Conservation (phyloP, 1,284 basidiomycete genomes). For the Puccinia polysora region DNA sequence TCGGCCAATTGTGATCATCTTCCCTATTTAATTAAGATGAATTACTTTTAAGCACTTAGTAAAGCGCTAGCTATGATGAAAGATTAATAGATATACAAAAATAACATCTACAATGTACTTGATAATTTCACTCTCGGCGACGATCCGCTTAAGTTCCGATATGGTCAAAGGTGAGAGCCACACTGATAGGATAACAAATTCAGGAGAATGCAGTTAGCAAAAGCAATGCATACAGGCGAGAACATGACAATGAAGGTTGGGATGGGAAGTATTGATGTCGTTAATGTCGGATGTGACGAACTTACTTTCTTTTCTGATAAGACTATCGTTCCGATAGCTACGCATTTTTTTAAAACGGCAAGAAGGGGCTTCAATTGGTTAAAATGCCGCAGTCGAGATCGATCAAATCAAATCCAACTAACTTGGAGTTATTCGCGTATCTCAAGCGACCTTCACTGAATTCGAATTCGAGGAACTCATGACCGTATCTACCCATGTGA, state of each 20-base stretch:
- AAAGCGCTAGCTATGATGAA: conserved; percentile 26
- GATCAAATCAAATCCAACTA: conserved; percentile 8
- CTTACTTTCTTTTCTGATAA: conserved; percentile 97
- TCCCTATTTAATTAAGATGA: conserved; percentile 70
- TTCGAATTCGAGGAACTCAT: conserved; percentile 88
- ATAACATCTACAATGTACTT: conserved; percentile 61
- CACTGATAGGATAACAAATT: conserved; percentile 61
- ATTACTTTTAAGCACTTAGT: no score
- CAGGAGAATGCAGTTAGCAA: conserved; percentile 6
- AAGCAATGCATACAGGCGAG: not conserved
- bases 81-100: conserved; percentile 1
- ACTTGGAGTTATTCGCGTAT: conserved; percentile 97
- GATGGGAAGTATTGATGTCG: no score
- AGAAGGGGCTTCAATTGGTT: no score
- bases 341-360: not conserved
- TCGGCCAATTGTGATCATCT: conserved; percentile 96
- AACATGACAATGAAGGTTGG: not conserved
- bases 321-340: conserved; percentile 83
- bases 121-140: conserved; percentile 90
- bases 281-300: no score
- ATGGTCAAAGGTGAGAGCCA: conserved; percentile 86
- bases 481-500: conserved; percentile 49
- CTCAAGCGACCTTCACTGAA: conserved; percentile 91
- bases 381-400: no score
- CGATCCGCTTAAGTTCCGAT: conserved; percentile 86